These are phyloP conservation scores for Dactylellina haptotyla DNA, from an alignment of 2,329 filamentous ascomycete species.

Conservation along the genomic window DNA sequence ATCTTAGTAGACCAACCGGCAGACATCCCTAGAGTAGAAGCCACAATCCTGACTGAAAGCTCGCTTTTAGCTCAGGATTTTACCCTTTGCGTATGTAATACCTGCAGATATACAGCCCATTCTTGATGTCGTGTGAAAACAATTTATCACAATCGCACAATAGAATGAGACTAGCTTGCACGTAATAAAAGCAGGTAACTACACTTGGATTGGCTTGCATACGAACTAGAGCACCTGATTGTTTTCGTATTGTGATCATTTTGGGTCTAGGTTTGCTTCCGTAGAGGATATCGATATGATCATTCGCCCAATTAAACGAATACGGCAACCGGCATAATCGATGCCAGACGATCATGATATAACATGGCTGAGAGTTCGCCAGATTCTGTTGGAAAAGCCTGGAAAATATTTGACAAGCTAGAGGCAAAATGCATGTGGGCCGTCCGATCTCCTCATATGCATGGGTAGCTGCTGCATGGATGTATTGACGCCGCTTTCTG, in stretches of 20 bases:
- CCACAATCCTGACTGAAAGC: too few species aligned
- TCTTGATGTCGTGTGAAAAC: neutral
- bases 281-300: too few species aligned
- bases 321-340: neutral
- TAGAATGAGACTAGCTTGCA: neutral
- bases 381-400: neutral
- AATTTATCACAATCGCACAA: neutral
- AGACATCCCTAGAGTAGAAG: neutral
- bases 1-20: neutral
- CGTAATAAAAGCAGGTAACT: neutral
- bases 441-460: neutral
- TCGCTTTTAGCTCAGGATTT: too few species aligned
- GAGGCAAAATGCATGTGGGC: neutral
- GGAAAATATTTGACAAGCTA: too few species aligned
- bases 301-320: neutral
- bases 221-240: neutral
- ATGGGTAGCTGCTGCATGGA: neutral
- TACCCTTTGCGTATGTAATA: too few species aligned
- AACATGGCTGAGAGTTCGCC: neutral
- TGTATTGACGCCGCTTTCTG: slow-evolving; percentile 2
- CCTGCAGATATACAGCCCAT: neutral
- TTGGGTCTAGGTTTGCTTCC: neutral
- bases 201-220: neutral
- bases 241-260: slow-evolving; percentile 1
- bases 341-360: too few species aligned